Evolutionary conservation across 2,329 filamentous ascomycete genomes (phyloP).

Genomic region (Nemania sp.): DNA sequence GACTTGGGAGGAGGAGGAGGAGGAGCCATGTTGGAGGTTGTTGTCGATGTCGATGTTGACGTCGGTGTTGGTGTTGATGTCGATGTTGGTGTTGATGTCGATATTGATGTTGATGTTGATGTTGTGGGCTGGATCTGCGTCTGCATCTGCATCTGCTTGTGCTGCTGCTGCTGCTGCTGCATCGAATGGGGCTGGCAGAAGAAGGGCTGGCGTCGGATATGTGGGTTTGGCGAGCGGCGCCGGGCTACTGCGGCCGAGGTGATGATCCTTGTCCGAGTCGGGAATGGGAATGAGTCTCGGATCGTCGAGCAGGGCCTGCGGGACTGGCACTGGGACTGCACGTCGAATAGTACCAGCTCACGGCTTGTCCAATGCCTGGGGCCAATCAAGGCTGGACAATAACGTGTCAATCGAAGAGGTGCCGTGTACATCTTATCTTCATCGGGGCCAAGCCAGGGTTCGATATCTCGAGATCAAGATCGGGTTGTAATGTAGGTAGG

Average conservation of each 20-base stretch:
- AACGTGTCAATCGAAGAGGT: neutral
- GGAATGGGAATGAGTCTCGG: too few relatives aligned
- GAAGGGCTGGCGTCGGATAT: neutral
- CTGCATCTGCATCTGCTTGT: too few relatives aligned
- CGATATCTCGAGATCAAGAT: neutral
- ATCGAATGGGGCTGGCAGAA: neutral
- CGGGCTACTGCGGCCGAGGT: neutral
- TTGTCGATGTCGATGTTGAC: slow-evolving; percentile 27
- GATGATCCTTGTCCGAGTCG: neutral
- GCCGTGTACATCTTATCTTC: neutral
- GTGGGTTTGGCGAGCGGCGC: neutral
- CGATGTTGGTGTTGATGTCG: slow-evolving; percentile 28
- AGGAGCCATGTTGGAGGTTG: slow-evolving; percentile 52
- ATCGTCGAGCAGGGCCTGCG: too few relatives aligned
- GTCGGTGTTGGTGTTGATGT: slow-evolving; percentile 23
- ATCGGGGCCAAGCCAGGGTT: neutral
- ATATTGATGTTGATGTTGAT: neutral
- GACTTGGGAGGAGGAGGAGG: too few relatives aligned
- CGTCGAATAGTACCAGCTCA: neutral
- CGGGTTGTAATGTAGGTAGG: too few relatives aligned
- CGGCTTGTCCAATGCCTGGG: slow-evolving; percentile 9
- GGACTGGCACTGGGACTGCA: too few relatives aligned
- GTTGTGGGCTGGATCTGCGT: too few relatives aligned
- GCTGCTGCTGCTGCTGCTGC: neutral
- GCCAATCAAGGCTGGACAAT: neutral